Evolutionary conservation across 805 yeast species (phyloP), one percentile per base, ranked within the genome.

Genomic region (Candida nanaspora): DNA sequence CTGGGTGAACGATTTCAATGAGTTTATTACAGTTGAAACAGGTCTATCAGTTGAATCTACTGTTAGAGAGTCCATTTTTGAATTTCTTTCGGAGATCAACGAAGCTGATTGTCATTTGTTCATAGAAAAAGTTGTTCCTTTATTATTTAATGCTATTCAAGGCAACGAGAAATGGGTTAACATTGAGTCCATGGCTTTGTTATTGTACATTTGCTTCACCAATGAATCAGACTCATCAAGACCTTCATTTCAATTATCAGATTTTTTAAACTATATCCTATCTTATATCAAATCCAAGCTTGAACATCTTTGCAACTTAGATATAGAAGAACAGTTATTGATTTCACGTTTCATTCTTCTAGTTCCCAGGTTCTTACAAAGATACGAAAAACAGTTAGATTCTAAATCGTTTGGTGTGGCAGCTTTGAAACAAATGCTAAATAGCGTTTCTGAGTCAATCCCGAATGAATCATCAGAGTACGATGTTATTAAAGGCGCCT

Each of bases 21-120:
- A 58, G 3, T 87, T 77, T 56, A 84, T 86, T 6, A 74, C 88
- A 2, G 82, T 77, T 28, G 88, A 85, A 42, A 69, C 86, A 2
- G 96, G 87, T 2, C 68, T 88, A 26, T 63, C 80, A 0, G 63
- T 80, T 0, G 74, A 72, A 5, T 59, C 61, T 9, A 59, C 72
- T 2, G 72, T 80, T 1, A 72, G 98, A 40, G 82, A 79, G 37
- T 71, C 83, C 0, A 63, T 80, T 1, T 66, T 68, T 22, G 86
- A 81, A 23, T 71, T 76, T 27, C 47, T 85, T 5, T 60, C 73
- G 0, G 80, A 76, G 18, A 49, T 80, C 28, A 65, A 70, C 29
- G 63, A 60, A 5, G 35, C 38, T 0, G 80, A 76, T 46, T 63
- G 72, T 8, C 40, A 45, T 1, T 27, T 33, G 13, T 18, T 51